Conservation (phyloP, 345 rosid genomes). For the Brassica carinata region DNA sequence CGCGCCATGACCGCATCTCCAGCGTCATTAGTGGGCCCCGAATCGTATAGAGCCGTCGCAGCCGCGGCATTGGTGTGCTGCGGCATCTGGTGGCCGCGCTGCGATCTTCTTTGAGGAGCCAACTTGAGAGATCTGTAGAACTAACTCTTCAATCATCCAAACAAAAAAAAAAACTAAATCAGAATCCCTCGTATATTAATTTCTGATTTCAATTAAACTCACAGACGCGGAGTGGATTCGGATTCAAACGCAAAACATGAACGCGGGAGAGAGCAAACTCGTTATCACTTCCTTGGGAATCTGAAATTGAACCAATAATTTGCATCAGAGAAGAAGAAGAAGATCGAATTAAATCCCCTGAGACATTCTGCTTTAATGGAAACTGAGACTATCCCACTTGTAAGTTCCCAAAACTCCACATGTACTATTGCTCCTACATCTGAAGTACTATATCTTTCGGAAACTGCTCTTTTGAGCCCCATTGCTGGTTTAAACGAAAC, state of each 20-base stretch:
- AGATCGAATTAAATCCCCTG: neutral
- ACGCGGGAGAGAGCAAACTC: slow-evolving; percentile 15
- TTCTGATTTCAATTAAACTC: slow-evolving; percentile 37
- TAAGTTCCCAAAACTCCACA: too few relatives aligned
- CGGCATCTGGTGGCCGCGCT: slow-evolving; percentile 99
- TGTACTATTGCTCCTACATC: too few relatives aligned
- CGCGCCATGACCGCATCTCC: slow-evolving; percentile 99
- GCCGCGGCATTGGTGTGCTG: slow-evolving; percentile 82
- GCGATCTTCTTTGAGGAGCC: slow-evolving; percentile 99
- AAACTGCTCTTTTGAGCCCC: too few relatives aligned
- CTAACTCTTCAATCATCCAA: slow-evolving; percentile 49
- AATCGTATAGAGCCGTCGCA: slow-evolving; percentile 79
- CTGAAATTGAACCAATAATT: slow-evolving; percentile 15
- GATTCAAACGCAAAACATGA: slow-evolving; percentile 60
- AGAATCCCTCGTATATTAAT: neutral
- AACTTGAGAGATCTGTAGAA: slow-evolving; percentile 77
- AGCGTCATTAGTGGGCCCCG: slow-evolving; percentile 66
- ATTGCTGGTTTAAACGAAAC: too few relatives aligned
- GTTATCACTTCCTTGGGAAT: neutral
- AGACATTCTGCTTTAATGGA: too few relatives aligned
- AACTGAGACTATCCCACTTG: too few relatives aligned
- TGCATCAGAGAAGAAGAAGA: slow-evolving; percentile 7
- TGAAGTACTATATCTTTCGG: too few relatives aligned
- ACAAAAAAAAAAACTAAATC: slow-evolving; percentile 18
- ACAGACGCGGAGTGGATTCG: slow-evolving; percentile 58